Evolutionary conservation across 495 filamentous ascomycete species (phyloP).

Genomic region (Immersiella caudata): DNA sequence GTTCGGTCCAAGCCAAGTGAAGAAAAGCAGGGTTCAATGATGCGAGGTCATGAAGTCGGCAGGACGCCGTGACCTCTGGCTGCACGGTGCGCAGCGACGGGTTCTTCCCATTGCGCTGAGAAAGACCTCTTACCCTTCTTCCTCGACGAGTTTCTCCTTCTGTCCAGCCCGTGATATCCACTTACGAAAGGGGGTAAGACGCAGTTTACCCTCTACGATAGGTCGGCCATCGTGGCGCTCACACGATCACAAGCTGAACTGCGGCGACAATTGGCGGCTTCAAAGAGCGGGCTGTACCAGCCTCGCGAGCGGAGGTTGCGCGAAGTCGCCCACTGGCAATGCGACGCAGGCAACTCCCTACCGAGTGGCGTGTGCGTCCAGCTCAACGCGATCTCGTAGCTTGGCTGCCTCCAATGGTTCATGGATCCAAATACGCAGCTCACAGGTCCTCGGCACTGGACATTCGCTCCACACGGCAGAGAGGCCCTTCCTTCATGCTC

Average conservation of each 20-base stretch:
- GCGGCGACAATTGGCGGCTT: neutral
- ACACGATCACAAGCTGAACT: neutral
- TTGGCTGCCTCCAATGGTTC: neutral
- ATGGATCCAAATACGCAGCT: neutral
- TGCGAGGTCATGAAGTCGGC: neutral
- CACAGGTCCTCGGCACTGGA: neutral
- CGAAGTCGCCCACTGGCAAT: neutral
- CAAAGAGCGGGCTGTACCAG: conserved; percentile 1
- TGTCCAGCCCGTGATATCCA: neutral
- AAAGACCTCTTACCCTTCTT: neutral
- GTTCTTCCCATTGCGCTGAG: neutral
- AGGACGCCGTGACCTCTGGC: neutral
- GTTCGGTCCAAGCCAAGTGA: conserved; percentile 24
- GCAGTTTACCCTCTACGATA: neutral
- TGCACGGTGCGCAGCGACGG: conserved; percentile 7
- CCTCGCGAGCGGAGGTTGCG: neutral
- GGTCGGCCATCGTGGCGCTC: neutral
- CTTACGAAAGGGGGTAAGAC: neutral
- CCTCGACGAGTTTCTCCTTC: neutral
- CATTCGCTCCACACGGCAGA: neutral
- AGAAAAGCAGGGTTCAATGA: neutral
- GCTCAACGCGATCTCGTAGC: neutral
- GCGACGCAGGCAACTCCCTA: neutral
- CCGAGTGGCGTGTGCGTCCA: neutral
- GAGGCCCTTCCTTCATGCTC: neutral